Base-by-base conservation (phyloP, 257 asterid species). In the Forsythia suspensa region DNA sequence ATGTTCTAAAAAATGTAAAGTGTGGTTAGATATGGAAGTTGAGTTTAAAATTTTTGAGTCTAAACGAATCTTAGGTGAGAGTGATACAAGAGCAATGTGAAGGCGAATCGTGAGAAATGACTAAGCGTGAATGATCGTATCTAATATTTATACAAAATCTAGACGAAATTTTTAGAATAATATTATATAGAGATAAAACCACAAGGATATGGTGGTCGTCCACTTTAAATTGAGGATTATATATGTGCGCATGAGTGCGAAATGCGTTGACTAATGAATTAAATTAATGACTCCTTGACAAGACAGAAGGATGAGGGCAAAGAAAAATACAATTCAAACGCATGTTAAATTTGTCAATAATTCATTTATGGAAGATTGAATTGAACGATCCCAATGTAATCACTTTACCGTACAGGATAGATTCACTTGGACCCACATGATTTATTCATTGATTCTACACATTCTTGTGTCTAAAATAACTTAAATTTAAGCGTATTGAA, bases 401-500 rank as follows among this genome's bases (percentile, higher is more conserved):
- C 70, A 10, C 70, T 63, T 29, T 63, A 63, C 38, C 5, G 5
- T 63, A 63, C 70, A 63, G 24, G 6, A 10, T 63, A 21, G 70
- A 29, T 63, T 63, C 70, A 29, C 70, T 21, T 63, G 70, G 70
- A 9, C 70, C 70, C 24, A 63, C 70, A 63, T 63, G 39, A 63
- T 63, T 63, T 29, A 29, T 29, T 29, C 34, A 29, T 29, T 29
- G 34, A 29, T 29, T 29, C 1, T 29, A 29, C 34, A 29, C 34
- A 29, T 29, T 29, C 34, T 29, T 29, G 34, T 24, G 24, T 24
- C 34, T 29, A 29, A 29, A 29, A 29, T 29, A 29, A 29, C 2
- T 29, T 29, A 75, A 70, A 72, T 75, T 81, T 77, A 77, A 68
- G 82, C 61, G 48, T 79, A 84, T 79, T 82, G 55, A 29, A 29